phyloP scores from a whole-genome alignment of 768 basidiomycete species.

The Lactarius sp. region DNA sequence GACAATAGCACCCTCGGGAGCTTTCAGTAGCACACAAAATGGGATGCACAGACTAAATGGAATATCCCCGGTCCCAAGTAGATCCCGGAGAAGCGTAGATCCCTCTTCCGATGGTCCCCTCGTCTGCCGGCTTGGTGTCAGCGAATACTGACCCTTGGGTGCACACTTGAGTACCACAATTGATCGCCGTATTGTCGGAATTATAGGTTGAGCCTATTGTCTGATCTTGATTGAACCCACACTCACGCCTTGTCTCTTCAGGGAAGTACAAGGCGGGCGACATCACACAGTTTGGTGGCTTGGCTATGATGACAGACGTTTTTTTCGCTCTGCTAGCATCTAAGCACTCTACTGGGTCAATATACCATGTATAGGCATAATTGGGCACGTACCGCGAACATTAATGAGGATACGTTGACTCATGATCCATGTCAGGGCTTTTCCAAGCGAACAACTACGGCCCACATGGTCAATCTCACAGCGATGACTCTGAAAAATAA shows the following conservation, averaged over 20 bases:
- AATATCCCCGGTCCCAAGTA: background rate
- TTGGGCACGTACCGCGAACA: background rate
- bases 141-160: constrained; percentile 6
- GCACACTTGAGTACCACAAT: constrained; percentile 23
- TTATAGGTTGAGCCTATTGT: background rate
- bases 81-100: background rate
- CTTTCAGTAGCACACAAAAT: too few relatives aligned
- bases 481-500: background rate
- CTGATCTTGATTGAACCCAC: background rate
- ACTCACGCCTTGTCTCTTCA: background rate
- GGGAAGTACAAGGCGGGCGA: background rate
- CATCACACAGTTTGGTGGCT: background rate
- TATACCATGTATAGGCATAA: too few relatives aligned
- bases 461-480: background rate
- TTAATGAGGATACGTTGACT: background rate
- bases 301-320: background rate
- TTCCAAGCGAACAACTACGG: background rate
- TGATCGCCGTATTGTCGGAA: background rate
- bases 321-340: background rate
- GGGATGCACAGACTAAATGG: background rate
- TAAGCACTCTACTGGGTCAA: background rate
- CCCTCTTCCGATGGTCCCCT: background rate
- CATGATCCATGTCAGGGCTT: background rate
- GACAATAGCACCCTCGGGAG: too few relatives aligned
- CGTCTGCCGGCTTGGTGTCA: background rate